A percentile compares a stretch with the other conserved stretches of the same genome.
These are phyloP conservation scores for Saccharomyces jurei DNA, from an alignment of 805 yeast species.

Conservation along the genomic window DNA sequence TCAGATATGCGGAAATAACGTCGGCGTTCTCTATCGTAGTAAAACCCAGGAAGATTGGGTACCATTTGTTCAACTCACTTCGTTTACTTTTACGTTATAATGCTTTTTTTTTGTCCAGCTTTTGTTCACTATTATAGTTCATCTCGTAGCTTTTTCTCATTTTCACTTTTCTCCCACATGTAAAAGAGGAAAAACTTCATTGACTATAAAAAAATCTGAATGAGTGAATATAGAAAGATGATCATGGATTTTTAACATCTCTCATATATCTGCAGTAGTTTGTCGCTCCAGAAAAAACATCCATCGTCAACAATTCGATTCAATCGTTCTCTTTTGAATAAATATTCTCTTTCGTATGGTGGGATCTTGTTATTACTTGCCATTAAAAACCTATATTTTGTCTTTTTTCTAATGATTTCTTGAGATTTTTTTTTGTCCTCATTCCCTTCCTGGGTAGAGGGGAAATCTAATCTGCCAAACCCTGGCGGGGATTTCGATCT, in stretches of 20 bases:
- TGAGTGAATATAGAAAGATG: not conserved
- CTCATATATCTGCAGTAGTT: constrained; percentile 16
- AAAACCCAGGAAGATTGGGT: constrained; percentile 24
- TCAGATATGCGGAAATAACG: constrained; percentile 19
- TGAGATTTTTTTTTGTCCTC: constrained; percentile 33
- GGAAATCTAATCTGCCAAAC: constrained; percentile 51
- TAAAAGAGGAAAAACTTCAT: not conserved
- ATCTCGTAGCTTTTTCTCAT: not conserved
- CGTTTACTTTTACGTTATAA: not conserved
- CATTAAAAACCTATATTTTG: constrained; percentile 38
- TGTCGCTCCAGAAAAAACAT: constrained; percentile 27
- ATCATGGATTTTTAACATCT: constrained; percentile 2
- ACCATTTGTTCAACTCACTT: constrained; percentile 2
- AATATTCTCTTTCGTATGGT: constrained; percentile 30
- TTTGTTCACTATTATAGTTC: not conserved
- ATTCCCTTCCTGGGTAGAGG: constrained; percentile 43
- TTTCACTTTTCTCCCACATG: not conserved
- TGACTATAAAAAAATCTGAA: no score
- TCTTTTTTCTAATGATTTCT: constrained; percentile 31
- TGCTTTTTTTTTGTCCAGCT: not conserved
- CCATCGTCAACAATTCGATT: constrained; percentile 33
- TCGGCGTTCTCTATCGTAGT: constrained; percentile 19
- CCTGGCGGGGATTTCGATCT: constrained; percentile 49
- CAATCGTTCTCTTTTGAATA: constrained; percentile 37
- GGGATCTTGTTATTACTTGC: constrained; percentile 33